phyloP scores from a whole-genome alignment of 495 filamentous ascomycete species.

The Trichoderma parareesei region DNA sequence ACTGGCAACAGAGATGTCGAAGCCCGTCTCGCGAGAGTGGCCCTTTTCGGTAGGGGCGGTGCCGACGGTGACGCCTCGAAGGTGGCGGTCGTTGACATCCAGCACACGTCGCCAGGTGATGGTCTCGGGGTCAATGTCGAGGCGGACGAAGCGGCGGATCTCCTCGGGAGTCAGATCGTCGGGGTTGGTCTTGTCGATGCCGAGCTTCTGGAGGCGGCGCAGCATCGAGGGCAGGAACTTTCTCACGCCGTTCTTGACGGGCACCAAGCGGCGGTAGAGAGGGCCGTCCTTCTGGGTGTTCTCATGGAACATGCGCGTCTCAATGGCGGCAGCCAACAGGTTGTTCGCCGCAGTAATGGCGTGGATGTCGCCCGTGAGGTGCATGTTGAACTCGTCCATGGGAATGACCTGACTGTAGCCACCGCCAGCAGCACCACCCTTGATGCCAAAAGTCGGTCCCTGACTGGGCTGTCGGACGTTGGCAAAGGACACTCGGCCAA shows the following conservation, averaged over 20 bases:
- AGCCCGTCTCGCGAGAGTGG: slow-evolving; percentile 72
- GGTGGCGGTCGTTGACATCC: slow-evolving; percentile 93
- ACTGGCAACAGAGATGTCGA: slow-evolving; percentile 95
- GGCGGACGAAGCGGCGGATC: slow-evolving; percentile 73
- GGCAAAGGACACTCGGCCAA: slow-evolving; percentile 82
- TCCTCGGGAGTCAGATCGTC: slow-evolving; percentile 86
- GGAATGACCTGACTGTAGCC: slow-evolving; percentile 98
- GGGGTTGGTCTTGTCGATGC: slow-evolving; percentile 90
- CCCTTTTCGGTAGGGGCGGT: slow-evolving; percentile 87
- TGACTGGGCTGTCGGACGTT: slow-evolving; percentile 96
- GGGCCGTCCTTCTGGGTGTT: slow-evolving; percentile 84
- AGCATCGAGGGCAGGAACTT: slow-evolving; percentile 85
- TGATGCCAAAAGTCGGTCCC: slow-evolving; percentile 97
- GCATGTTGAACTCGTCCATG: slow-evolving; percentile 99
- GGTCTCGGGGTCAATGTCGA: slow-evolving; percentile 93
- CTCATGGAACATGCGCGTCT: slow-evolving; percentile 98
- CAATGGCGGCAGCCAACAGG: slow-evolving; percentile 93
- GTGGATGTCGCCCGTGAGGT: slow-evolving; percentile 96
- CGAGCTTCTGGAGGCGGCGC: slow-evolving; percentile 84
- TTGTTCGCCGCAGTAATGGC: slow-evolving; percentile 97
- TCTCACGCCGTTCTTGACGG: slow-evolving; percentile 80
- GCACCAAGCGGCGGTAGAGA: slow-evolving; percentile 83
- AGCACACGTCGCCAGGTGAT: slow-evolving; percentile 96
- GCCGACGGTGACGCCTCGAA: slow-evolving; percentile 80
- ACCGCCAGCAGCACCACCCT: slow-evolving; percentile 92